Evolutionary conservation across 1,284 basidiomycete species (phyloP).

Genomic region (Heterobasidion occidentale): DNA sequence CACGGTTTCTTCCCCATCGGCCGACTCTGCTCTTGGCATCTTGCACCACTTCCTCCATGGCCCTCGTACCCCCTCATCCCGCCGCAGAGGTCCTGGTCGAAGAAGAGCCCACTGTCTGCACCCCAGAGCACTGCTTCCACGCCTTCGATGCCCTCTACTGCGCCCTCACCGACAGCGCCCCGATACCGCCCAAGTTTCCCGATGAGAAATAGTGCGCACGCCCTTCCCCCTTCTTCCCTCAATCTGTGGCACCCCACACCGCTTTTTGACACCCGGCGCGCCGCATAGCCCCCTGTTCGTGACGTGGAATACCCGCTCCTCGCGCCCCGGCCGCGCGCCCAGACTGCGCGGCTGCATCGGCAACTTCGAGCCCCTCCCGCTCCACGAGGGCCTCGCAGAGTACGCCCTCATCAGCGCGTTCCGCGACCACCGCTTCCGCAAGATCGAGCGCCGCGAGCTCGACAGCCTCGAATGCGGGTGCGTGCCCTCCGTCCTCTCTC

Average conservation of each 20-base stretch:
- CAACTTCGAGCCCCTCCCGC: conserved; percentile 75
- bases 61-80: conserved; percentile 30
- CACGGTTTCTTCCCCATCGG: not conserved
- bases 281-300: conserved; percentile 85
- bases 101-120: conserved; percentile 41
- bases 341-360: conserved; percentile 92
- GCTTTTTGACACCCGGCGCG: conserved; percentile 2
- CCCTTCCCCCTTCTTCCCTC: not conserved
- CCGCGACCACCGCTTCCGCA: conserved; percentile 61
- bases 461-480: conserved; percentile 80
- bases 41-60: conserved; percentile 8
- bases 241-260: not conserved
- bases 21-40: not conserved
- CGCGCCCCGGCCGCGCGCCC: conserved; percentile 48
- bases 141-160: conserved; percentile 78
- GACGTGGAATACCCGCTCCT: conserved; percentile 82
- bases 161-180: conserved; percentile 45
- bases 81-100: conserved; percentile 19
- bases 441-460: conserved; percentile 73
- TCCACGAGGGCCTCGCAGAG: conserved; percentile 76
- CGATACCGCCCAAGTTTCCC: conserved; percentile 50
- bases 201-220: conserved; percentile 65
- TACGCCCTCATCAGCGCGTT: conserved; percentile 88
- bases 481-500: conserved; percentile 22
- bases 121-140: conserved; percentile 67